A percentile compares a stretch with the other conserved stretches of the same genome.
phyloP scores from a whole-genome alignment of 225 moss, liverwort and hornwort species.

The Sphagnum contortum region DNA sequence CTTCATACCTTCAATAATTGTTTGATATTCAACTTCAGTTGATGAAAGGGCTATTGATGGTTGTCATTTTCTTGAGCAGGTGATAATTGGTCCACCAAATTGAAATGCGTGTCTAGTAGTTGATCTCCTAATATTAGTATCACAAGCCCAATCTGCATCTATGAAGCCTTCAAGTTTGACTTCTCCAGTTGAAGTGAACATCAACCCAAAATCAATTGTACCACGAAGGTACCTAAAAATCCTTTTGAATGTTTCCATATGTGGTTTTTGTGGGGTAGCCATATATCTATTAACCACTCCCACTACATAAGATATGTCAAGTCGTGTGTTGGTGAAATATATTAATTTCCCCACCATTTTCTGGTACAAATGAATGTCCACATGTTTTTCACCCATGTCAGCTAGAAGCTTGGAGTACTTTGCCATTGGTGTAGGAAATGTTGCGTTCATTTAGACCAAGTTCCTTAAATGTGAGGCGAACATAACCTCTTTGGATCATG shows the following conservation, averaged over 20 bases:
- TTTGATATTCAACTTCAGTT: not conserved
- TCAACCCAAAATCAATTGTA: not conserved
- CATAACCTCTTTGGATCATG: too few species aligned
- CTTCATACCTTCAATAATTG: not conserved
- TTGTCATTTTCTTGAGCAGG: not conserved
- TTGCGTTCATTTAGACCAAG: too few species aligned
- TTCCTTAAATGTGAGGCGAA: too few species aligned
- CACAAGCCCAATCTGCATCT: constrained; percentile 7
- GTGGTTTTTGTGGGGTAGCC: too few species aligned
- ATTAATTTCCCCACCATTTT: not conserved
- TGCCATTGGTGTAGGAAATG: too few species aligned
- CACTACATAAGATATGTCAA: not conserved
- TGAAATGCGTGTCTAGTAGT: not conserved
- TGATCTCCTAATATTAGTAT: not conserved
- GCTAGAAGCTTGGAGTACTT: too few species aligned
- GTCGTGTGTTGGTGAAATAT: not conserved
- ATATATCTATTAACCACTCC: not conserved
- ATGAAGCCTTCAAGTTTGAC: not conserved
- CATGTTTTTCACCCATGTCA: too few species aligned
- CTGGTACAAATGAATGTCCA: too few species aligned
- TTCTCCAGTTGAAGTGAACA: not conserved
- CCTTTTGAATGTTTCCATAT: not conserved
- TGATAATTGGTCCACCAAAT: not conserved
- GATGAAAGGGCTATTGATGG: not conserved
- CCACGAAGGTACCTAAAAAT: too few species aligned